Conservation (phyloP, 2,329 filamentous ascomycete genomes). For the Calonectria leucothoes region DNA sequence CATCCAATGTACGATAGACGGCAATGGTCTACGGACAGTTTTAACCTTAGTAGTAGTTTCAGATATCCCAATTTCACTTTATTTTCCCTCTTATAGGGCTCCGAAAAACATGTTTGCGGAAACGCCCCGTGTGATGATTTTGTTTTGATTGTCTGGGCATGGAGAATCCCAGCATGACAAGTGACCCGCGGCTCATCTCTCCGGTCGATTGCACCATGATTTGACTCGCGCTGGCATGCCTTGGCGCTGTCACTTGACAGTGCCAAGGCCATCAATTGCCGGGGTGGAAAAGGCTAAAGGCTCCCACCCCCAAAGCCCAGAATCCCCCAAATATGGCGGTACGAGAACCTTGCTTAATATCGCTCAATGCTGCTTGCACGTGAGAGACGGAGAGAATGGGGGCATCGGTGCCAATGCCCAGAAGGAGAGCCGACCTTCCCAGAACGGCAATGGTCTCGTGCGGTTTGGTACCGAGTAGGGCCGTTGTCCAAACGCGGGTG, state of each 20-base stretch:
- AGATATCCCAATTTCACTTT: constrained; percentile 7
- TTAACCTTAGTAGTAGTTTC: not conserved
- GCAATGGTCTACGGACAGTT: not conserved
- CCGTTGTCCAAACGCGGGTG: not conserved
- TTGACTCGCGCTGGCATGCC: not conserved
- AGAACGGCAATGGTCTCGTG: not conserved
- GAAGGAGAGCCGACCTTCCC: not conserved
- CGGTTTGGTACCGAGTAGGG: not conserved
- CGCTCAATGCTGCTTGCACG: not conserved
- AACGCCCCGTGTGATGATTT: not conserved
- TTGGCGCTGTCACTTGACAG: not conserved
- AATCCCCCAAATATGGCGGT: not conserved
- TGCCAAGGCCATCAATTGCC: not conserved
- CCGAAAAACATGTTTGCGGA: not conserved
- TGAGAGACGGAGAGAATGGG: not conserved
- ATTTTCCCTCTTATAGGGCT: not conserved
- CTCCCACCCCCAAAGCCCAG: not conserved
- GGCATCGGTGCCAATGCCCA: not conserved
- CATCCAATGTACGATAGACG: not conserved
- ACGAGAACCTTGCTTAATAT: not conserved
- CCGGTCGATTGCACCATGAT: not conserved
- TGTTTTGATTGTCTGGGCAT: not conserved
- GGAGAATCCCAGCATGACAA: not conserved
- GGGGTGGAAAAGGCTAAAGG: not conserved
- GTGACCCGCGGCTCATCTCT: not conserved